A percentile compares a stretch with the other conserved stretches of the same genome.
These are phyloP conservation scores for Rhypophila decipiens DNA, from an alignment of 495 filamentous ascomycete genomes.

Conservation along the genomic window DNA sequence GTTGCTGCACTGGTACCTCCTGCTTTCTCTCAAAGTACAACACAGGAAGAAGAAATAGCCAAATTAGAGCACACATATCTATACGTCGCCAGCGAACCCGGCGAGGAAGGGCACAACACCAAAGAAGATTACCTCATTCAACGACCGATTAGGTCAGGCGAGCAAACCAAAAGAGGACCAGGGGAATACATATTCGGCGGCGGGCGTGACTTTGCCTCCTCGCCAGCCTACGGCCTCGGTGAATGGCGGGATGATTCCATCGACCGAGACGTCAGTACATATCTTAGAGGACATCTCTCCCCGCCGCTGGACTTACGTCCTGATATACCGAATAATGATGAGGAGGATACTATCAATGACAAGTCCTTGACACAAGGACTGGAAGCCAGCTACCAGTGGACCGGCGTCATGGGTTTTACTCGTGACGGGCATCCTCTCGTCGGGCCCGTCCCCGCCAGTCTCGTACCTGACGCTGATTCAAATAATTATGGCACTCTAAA, in stretches of 20 bases:
- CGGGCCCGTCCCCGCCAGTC: conserved; percentile 44
- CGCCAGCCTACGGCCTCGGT: conserved; percentile 47
- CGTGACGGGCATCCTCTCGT: conserved; percentile 66
- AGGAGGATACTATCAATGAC: conserved; percentile 27
- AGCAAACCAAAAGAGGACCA: background rate
- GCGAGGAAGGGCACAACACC: conserved; percentile 1
- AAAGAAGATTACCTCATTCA: conserved; percentile 71
- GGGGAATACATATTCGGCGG: conserved; percentile 56
- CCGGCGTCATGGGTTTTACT: conserved; percentile 76
- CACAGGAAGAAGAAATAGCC: background rate
- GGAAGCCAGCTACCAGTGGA: conserved; percentile 61
- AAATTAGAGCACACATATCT: conserved; percentile 49
- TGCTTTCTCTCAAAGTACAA: conserved; percentile 14
- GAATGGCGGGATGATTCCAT: conserved; percentile 50
- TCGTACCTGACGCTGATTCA: too few species aligned
- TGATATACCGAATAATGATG: background rate
- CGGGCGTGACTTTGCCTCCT: conserved; percentile 28
- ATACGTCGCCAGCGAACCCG: conserved; percentile 43
- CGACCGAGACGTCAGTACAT: conserved; percentile 50
- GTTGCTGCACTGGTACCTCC: conserved; percentile 62
- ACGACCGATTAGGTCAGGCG: conserved; percentile 31
- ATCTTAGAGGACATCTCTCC: conserved; percentile 34
- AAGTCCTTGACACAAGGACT: conserved; percentile 26
- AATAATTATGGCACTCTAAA: too few species aligned
- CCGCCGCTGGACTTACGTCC: conserved; percentile 17